Percentiles rank a stretch among this genome's conserved stretches.
phyloP scores from a whole-genome alignment of 192 early-diverging fungal genomes.

The Linnemannia hyalina region DNA sequence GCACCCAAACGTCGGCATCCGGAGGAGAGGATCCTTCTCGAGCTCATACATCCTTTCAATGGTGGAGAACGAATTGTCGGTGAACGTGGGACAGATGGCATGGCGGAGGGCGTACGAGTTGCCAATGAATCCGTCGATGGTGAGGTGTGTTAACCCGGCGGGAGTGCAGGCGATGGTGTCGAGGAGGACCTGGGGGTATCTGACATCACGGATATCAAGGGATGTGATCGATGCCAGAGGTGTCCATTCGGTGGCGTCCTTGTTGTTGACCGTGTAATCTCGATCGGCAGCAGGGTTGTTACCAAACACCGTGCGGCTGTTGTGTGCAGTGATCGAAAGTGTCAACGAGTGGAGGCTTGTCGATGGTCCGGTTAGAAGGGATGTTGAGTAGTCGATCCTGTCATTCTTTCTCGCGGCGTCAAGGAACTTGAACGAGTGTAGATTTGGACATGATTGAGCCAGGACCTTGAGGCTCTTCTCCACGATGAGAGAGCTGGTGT shows the following conservation, averaged over 20 bases:
- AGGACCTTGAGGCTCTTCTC: background rate
- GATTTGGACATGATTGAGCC: conserved; percentile 3
- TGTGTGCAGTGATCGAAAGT: background rate
- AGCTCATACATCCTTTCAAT: background rate
- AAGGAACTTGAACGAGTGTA: conserved; percentile 16
- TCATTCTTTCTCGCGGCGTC: background rate
- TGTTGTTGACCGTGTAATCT: too few species aligned
- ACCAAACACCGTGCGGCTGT: background rate
- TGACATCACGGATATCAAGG: background rate
- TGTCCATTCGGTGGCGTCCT: too few species aligned
- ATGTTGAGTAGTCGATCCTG: background rate
- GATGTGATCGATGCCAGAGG: background rate
- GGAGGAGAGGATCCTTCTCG: background rate
- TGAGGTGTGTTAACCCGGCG: conserved; percentile 9
- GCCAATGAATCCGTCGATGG: background rate
- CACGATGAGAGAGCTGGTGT: background rate
- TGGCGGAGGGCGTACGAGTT: background rate
- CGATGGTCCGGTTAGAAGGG: background rate
- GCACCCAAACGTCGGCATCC: conserved; percentile 5
- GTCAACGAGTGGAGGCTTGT: background rate
- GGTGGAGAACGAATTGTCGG: background rate
- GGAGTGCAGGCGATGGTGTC: conserved; percentile 6
- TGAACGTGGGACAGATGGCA: background rate
- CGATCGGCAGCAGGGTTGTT: background rate
- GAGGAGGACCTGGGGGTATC: background rate